Base-by-base conservation (phyloP, 352 stramenopile species). In the Pythium sukuiense region DNA sequence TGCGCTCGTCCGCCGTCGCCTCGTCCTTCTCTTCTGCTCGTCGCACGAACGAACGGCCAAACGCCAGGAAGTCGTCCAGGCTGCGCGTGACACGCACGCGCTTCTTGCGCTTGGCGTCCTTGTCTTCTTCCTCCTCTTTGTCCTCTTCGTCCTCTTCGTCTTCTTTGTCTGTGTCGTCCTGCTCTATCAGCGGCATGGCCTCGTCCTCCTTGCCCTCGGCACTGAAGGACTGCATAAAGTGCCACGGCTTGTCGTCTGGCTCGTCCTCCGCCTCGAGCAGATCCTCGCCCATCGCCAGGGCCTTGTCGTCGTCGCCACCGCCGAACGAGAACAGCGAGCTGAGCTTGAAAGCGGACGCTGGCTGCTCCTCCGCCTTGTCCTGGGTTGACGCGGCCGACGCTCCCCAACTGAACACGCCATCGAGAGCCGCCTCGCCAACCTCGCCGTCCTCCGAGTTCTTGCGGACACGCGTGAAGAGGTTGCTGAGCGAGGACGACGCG, bases 371-470 rank as follows among this genome's bases (percentile, higher is more conserved):
- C 4, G 39, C 26, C 16, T 46, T n/a, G 0, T 61, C 49, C 8
- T 20, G 33, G 8, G 35, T 43, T 4, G 11, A 16, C 6, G 39
- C 20, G 39, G 39, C 20, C 14, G 14, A 24, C 39, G 39, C 4
- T 29, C 59, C 16, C 62, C 61, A 72, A 2, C 72, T 59, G 72
- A 88, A 81, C 13, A 94, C 77, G 33, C 85, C 85, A 69, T 94
- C 85, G 7, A 94, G 66, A 2, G 85, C 85, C 27, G 85, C 83
- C 69, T 94, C 85, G 12, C 84, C 84, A 59, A 81, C 81, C 30
- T 85, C 74, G 20, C 85, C 85, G 50, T 94, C 85, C 53, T 94
- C 85, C 49, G 85, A 94, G 62, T 94, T 94, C 66, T 87, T 89
- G 32, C 85, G 85, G 20, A 94, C 81, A 41, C 85, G 83, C 1